Conservation (phyloP, 1,284 basidiomycete species). For the Coriolopsis trogii region DNA sequence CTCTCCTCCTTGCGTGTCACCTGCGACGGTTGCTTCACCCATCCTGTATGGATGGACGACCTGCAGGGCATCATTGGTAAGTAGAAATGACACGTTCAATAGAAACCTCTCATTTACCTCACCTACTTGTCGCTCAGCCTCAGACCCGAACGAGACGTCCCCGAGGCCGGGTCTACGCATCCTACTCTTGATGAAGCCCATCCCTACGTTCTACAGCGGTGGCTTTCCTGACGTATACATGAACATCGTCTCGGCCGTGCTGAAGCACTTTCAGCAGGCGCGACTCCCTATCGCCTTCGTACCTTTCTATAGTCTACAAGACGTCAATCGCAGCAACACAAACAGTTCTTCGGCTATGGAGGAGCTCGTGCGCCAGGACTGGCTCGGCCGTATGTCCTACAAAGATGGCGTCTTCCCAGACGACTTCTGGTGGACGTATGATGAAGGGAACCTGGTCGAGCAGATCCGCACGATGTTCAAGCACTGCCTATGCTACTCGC, state of each 20-base stretch:
- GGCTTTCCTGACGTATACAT: neutral
- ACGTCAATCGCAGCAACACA: neutral
- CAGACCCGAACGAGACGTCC: too few relatives aligned
- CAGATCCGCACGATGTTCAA: neutral
- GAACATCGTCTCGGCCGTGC: neutral
- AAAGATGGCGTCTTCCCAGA: neutral
- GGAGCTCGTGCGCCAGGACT: slow-evolving; percentile 1
- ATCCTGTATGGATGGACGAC: neutral
- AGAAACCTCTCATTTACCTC: too few relatives aligned
- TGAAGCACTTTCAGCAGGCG: neutral
- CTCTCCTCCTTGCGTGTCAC: neutral
- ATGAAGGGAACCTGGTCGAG: neutral
- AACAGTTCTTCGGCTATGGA: neutral
- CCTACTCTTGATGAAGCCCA: neutral
- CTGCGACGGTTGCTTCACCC: neutral
- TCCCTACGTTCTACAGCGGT: neutral
- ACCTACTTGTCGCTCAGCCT: too few relatives aligned
- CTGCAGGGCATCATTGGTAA: neutral
- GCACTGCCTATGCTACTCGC: neutral
- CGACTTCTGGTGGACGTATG: neutral
- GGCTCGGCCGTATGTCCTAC: neutral
- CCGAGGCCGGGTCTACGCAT: neutral
- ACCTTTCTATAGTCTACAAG: neutral
- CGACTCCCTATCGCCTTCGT: neutral
- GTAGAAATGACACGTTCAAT: neutral